Evolutionary conservation across 305 asterid genomes (phyloP), one percentile per base, ranked within the genome.

Genomic region (Fraxinus floribunda): DNA sequence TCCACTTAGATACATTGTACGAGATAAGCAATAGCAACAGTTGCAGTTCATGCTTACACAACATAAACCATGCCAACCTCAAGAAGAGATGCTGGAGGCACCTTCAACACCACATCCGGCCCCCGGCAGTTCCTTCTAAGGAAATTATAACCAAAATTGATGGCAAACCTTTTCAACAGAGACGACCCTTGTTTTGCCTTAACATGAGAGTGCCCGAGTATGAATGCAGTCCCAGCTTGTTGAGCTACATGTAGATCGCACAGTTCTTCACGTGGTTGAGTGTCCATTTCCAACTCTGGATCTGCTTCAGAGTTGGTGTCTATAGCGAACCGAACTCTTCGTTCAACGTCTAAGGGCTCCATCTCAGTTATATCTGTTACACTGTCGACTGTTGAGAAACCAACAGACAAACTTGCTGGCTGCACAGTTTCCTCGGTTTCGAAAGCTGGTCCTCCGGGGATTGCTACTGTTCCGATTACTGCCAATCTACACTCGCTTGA

Each of bases 51-150:
- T 52, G 39, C 83, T 87, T 34, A 93, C 57, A 95, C 95, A 78
- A 95, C 83, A 79, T 95, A 95, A 82, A 94, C 95, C 99, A 95
- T 95, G 38, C 99, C 98, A 78, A 95, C 99, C 88, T 95, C 99
- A 77, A 95, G 90, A 7, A 95, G 94, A 13, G 99, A 95, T 10
- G 98, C 97, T 30, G 99, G 98, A 52, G 99, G 99, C 80, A 95
- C 96, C 90, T 91, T 95, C 6, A 95, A 87, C 34, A 95, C 92
- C 83, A 95, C 99, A 85, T 94, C 99, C 1, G 98, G 91, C 18
- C 99, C 98, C 78, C 99, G 85, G 39, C 98, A 94, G 60, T 95
- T 95, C 82, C 97, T 88, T 66, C 97, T 81, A 0, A 94, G 89
- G 84, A 95, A 91, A 89, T 91, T 95, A 79, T 94, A 95, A 39